Evolutionary conservation across 208 protist species (phyloP).

Genomic region (Trypanosoma lewisi): DNA sequence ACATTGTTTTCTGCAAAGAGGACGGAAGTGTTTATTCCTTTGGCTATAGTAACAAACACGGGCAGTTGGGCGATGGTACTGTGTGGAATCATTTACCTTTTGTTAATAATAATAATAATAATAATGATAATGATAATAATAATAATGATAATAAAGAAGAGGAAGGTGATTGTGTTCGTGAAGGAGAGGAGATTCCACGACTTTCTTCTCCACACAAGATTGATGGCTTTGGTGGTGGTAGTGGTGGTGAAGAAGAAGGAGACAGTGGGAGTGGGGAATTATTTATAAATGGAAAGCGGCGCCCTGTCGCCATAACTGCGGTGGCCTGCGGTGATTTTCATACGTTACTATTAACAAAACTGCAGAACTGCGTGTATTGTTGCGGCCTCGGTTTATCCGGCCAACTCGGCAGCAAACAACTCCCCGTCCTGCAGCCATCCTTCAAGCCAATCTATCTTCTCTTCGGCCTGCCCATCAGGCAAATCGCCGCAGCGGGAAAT

Average conservation of each 20-base stretch:
- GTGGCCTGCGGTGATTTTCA: slow-evolving; percentile 70
- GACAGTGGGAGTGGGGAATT: too few species aligned
- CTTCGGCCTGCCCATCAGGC: slow-evolving; percentile 65
- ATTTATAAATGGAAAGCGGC: slow-evolving; percentile 17
- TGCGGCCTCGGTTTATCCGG: slow-evolving; percentile 70
- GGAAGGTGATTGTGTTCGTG: too few species aligned
- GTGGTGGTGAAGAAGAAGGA: slow-evolving; percentile 11
- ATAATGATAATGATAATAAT: too few species aligned
- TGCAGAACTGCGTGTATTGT: slow-evolving; percentile 61
- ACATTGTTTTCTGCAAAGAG: slow-evolving; percentile 82
- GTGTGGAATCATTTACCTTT: slow-evolving; percentile 43
- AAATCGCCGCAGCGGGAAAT: slow-evolving; percentile 55
- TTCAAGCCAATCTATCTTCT: slow-evolving; percentile 72
- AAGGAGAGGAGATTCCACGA: slow-evolving; percentile 14
- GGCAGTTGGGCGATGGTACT: slow-evolving; percentile 80
- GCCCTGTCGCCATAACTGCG: slow-evolving; percentile 30
- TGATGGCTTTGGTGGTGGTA: slow-evolving; percentile 34
- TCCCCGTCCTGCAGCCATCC: slow-evolving; percentile 46
- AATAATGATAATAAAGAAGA: too few species aligned
- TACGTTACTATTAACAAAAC: slow-evolving; percentile 62
- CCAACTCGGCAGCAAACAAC: slow-evolving; percentile 54
- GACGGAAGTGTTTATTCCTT: slow-evolving; percentile 71
- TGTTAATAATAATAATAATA: too few species aligned
- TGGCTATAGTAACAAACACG: slow-evolving; percentile 75
- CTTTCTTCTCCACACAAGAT: slow-evolving; percentile 39